Conservation (phyloP, 371 early-diverging fungal species). For the Mortierella sp. region DNA sequence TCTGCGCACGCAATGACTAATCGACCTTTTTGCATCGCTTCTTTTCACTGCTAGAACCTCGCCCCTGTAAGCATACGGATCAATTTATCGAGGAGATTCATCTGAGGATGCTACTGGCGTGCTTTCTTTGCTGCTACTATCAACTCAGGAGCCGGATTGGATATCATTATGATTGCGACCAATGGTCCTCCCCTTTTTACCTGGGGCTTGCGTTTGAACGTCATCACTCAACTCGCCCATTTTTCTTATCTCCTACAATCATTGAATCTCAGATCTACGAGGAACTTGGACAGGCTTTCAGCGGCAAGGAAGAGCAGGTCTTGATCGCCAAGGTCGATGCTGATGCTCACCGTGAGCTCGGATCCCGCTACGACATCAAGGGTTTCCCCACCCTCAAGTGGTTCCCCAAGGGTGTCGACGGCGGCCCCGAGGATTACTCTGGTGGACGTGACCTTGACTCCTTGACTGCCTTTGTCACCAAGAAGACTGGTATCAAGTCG, state of each 20-base stretch:
- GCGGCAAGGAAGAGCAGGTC: constrained; percentile 76
- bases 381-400: constrained; percentile 96
- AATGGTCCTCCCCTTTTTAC: background rate
- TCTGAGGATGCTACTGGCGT: background rate
- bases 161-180: background rate
- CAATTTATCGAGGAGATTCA: background rate
- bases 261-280: constrained; percentile 68
- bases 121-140: background rate
- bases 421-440: constrained; percentile 81
- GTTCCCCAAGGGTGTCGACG: constrained; percentile 87
- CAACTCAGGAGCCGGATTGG: background rate
- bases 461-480: constrained; percentile 78
- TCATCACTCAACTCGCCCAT: background rate
- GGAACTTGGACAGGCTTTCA: constrained; percentile 83
- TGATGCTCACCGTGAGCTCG: constrained; percentile 85
- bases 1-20: constrained; percentile 31
- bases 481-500: constrained; percentile 74
- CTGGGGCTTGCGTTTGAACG: background rate
- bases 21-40: constrained; percentile 15
- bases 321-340: constrained; percentile 94
- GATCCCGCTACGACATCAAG: constrained; percentile 76
- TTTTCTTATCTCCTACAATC: background rate
- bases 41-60: constrained; percentile 36
- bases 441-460: constrained; percentile 88
- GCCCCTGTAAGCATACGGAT: constrained; percentile 42